A percentile compares a stretch with the other conserved stretches of the same genome.
Conservation (phyloP, 768 basidiomycete genomes). For the Boletales sp. region DNA sequence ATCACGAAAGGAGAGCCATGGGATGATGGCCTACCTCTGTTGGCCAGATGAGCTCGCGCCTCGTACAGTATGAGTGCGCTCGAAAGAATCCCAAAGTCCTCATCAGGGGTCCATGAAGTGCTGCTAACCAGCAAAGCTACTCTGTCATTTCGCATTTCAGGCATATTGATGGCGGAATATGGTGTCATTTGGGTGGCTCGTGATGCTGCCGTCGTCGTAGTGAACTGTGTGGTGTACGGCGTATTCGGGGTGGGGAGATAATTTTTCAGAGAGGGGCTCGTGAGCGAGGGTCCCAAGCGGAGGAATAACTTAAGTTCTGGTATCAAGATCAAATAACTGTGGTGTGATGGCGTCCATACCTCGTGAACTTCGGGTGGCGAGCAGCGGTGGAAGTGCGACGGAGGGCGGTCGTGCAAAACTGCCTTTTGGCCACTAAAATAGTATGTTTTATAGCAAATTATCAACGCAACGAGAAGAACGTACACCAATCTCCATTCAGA, state of each 20-base stretch:
- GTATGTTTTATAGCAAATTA: conserved; percentile 4
- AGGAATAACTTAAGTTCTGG: conserved; percentile 44
- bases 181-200: conserved; percentile 19
- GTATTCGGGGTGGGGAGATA: conserved; percentile 52
- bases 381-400: conserved; percentile 73
- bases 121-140: conserved; percentile 87
- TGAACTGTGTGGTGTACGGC: conserved; percentile 64
- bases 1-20: neutral
- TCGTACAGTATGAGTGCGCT: conserved; percentile 74
- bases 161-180: conserved; percentile 29
- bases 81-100: conserved; percentile 86
- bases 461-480: conserved; percentile 25
- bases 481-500: conserved; percentile 76
- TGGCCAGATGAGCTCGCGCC: conserved; percentile 39
- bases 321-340: conserved; percentile 1
- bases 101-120: conserved; percentile 97
- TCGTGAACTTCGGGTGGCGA: conserved; percentile 73
- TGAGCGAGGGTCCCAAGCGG: conserved; percentile 40
- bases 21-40: conserved; percentile 8
- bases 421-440: conserved; percentile 65
- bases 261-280: conserved; percentile 33
- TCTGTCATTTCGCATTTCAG: conserved; percentile 61
- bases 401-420: conserved; percentile 89
- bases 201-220: conserved; percentile 33
- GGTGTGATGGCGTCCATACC: conserved; percentile 36